Conservation (phyloP, 139 green algal species). For the Closterium sp. region DNA sequence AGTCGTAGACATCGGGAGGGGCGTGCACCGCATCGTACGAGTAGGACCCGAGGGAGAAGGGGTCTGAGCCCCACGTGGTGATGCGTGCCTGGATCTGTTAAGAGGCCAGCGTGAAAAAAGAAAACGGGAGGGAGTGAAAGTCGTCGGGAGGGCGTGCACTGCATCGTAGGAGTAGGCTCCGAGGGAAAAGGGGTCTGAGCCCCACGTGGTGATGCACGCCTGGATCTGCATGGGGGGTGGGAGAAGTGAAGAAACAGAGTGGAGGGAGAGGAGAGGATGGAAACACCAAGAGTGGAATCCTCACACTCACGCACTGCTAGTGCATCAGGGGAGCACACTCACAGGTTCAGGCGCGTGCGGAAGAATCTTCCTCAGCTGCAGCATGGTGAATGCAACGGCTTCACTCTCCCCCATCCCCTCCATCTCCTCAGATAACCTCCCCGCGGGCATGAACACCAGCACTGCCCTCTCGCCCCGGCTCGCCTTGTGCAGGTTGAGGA, state of each 20-base stretch:
- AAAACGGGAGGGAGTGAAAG: too few relatives aligned
- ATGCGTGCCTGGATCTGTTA: slow-evolving; percentile 30
- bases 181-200: slow-evolving; percentile 38
- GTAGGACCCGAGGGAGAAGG: slow-evolving; percentile 42
- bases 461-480: not conserved
- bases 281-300: too few relatives aligned
- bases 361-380: slow-evolving; percentile 17
- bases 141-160: not conserved
- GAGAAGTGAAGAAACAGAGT: not conserved
- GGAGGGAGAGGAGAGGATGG: too few relatives aligned
- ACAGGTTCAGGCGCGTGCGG: slow-evolving; percentile 20
- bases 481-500: slow-evolving; percentile 44
- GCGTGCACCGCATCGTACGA: slow-evolving; percentile 31
- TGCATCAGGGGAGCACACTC: not conserved
- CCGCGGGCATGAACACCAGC: slow-evolving; percentile 45
- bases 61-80: slow-evolving; percentile 38
- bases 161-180: slow-evolving; percentile 42
- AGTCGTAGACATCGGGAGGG: too few relatives aligned
- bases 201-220: slow-evolving; percentile 27
- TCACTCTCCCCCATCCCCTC: slow-evolving; percentile 32
- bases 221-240: not conserved
- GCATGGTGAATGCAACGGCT: slow-evolving; percentile 33
- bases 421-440: slow-evolving; percentile 32
- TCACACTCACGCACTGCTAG: too few relatives aligned
- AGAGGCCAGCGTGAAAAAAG: too few relatives aligned